Evolutionary conservation across 257 asterid genomes (phyloP).

Genomic region (Solanum peruvianum): DNA sequence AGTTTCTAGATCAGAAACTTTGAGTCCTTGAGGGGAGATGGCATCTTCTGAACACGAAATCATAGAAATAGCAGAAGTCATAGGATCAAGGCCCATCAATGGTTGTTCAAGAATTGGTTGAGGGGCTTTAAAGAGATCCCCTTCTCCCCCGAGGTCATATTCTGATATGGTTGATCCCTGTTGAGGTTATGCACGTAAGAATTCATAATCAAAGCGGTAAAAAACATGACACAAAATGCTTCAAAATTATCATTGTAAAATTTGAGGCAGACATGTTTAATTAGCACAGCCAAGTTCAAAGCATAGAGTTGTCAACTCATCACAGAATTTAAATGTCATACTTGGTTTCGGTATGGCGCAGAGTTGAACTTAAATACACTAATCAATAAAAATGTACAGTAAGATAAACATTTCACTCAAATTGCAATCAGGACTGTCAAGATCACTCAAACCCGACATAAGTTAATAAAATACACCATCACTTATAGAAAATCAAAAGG

Average conservation of each 20-base stretch:
- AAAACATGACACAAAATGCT: background rate
- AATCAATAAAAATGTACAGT: background rate
- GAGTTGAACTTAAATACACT: background rate
- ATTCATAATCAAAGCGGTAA: background rate
- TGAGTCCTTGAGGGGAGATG: constrained; percentile 50
- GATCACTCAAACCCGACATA: background rate
- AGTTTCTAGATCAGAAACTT: constrained; percentile 55
- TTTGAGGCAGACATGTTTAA: background rate
- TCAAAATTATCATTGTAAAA: background rate
- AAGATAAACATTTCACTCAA: background rate
- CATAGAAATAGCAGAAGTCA: constrained; percentile 77
- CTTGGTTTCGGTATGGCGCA: background rate
- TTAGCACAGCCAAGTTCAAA: background rate
- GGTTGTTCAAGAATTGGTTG: constrained; percentile 61
- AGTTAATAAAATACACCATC: background rate
- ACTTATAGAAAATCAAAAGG: background rate
- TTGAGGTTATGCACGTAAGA: constrained; percentile 24
- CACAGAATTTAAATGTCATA: background rate
- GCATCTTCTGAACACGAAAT: constrained; percentile 70
- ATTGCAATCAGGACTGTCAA: background rate
- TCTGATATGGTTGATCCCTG: constrained; percentile 40
- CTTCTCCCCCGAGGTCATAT: constrained; percentile 76
- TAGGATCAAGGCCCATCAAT: constrained; percentile 56
- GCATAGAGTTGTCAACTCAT: background rate
- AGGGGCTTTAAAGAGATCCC: constrained; percentile 83